These are phyloP conservation scores for Massospora cicadina DNA, from an alignment of 371 early-diverging fungal species.

Conservation along the genomic window DNA sequence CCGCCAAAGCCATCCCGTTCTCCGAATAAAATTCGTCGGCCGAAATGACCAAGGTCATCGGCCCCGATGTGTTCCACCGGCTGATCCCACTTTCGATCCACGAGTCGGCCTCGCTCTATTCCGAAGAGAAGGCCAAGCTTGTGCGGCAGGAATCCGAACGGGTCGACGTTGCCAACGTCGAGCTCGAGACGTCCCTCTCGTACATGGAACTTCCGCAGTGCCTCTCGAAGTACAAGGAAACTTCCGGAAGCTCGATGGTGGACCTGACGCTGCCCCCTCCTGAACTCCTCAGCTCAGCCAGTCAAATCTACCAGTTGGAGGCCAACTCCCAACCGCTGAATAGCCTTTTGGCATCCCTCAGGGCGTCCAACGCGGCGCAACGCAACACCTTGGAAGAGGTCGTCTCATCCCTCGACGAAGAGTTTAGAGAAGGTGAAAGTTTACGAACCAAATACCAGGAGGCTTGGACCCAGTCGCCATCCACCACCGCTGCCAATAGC, in stretches of 20 bases:
- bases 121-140: conserved; percentile 85
- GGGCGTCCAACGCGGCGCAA: conserved; percentile 36
- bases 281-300: conserved; percentile 40
- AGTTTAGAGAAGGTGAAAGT: not conserved
- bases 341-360: conserved; percentile 34
- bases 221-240: conserved; percentile 49
- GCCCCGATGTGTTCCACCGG: conserved; percentile 66
- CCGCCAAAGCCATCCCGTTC: conserved; percentile 57
- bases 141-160: conserved; percentile 57
- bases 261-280: conserved; percentile 35
- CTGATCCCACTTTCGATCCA: conserved; percentile 84
- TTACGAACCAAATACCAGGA: conserved; percentile 46
- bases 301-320: conserved; percentile 32
- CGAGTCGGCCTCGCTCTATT: conserved; percentile 78
- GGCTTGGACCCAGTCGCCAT: conserved; percentile 71
- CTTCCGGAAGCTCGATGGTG: conserved; percentile 21
- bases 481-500: conserved; percentile 43
- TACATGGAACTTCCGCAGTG: conserved; percentile 69
- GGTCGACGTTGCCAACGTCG: conserved; percentile 67
- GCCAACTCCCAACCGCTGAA: conserved; percentile 21
- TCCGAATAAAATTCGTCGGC: conserved; percentile 42
- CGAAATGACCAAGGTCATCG: conserved; percentile 55
- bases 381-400: conserved; percentile 39
- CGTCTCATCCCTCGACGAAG: conserved; percentile 12
- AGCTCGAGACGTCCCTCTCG: conserved; percentile 60